Evolutionary conservation across 2,329 filamentous ascomycete species (phyloP).

Genomic region (Thermothelomyces thermophilus): DNA sequence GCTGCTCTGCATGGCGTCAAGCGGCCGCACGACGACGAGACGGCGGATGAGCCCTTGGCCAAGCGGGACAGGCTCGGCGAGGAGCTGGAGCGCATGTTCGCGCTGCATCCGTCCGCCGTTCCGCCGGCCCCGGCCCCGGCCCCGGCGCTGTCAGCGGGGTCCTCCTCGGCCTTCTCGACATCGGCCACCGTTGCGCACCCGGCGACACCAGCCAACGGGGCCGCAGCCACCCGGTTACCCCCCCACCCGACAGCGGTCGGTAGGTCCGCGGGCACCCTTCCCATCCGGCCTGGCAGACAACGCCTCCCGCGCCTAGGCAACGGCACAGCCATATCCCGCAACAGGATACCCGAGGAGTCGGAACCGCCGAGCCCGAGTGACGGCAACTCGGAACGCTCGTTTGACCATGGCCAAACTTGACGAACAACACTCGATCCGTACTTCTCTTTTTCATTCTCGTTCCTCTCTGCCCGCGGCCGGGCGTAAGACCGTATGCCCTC

Average conservation of each 20-base stretch:
- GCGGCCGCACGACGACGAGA: slow-evolving; percentile 22
- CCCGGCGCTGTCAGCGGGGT: background rate
- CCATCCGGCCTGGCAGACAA: slow-evolving; percentile 1
- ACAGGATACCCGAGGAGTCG: background rate
- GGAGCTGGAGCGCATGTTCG: slow-evolving; percentile 26
- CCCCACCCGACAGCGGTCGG: background rate
- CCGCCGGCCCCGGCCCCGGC: too few relatives aligned
- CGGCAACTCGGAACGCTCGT: background rate
- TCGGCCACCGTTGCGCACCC: background rate
- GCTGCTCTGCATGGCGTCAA: slow-evolving; percentile 21
- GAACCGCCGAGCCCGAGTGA: background rate
- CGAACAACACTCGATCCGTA: too few relatives aligned
- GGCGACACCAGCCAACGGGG: background rate
- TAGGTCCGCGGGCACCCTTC: slow-evolving; percentile 2
- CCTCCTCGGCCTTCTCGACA: background rate
- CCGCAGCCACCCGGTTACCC: background rate
- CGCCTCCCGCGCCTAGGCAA: background rate
- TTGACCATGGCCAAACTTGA: background rate
- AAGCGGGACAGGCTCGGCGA: slow-evolving; percentile 27
- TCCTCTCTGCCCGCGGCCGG: too few relatives aligned
- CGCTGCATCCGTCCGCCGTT: background rate
- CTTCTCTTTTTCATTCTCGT: too few relatives aligned
- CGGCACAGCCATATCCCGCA: background rate
- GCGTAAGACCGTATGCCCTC: too few relatives aligned
- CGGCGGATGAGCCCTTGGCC: slow-evolving; percentile 23